phyloP scores from a whole-genome alignment of 1,284 basidiomycete genomes.

The Singerocomus rubriflavus region DNA sequence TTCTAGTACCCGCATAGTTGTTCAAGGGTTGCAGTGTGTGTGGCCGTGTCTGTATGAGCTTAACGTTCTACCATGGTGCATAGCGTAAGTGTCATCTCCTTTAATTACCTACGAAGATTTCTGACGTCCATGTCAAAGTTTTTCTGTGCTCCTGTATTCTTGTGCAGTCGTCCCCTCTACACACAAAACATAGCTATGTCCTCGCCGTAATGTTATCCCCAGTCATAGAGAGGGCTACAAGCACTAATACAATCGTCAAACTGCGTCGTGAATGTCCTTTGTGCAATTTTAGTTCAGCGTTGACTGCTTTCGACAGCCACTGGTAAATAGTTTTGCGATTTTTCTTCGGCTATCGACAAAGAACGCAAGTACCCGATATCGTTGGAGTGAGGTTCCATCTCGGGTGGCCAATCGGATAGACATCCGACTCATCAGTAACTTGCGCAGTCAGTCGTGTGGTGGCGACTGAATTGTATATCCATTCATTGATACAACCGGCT shows the following conservation, averaged over 20 bases:
- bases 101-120: not conserved
- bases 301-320: slow-evolving; percentile 9
- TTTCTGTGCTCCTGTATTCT: slow-evolving; percentile 5
- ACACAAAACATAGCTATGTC: slow-evolving; percentile 21
- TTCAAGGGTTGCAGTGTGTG: not conserved
- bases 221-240: slow-evolving; percentile 16
- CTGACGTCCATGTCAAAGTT: slow-evolving; percentile 11
- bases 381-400: not conserved
- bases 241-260: slow-evolving; percentile 12
- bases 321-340: slow-evolving; percentile 12
- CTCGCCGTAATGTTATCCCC: slow-evolving; percentile 19
- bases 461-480: slow-evolving; percentile 30
- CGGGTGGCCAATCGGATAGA: too few relatives aligned
- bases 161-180: slow-evolving; percentile 3
- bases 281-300: slow-evolving; percentile 5
- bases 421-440: slow-evolving; percentile 10
- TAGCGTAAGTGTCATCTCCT: slow-evolving; percentile 13
- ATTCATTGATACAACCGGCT: slow-evolving; percentile 12
- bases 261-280: slow-evolving; percentile 13
- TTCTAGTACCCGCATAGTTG: slow-evolving; percentile 59
- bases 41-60: not conserved
- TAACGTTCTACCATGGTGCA: not conserved
- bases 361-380: not conserved
- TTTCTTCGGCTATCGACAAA: not conserved
- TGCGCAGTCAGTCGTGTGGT: slow-evolving; percentile 12